Evolutionary conservation across 2,329 filamentous ascomycete genomes (phyloP), one percentile per base, ranked within the genome.

Genomic region (Botrytis galanthina): DNA sequence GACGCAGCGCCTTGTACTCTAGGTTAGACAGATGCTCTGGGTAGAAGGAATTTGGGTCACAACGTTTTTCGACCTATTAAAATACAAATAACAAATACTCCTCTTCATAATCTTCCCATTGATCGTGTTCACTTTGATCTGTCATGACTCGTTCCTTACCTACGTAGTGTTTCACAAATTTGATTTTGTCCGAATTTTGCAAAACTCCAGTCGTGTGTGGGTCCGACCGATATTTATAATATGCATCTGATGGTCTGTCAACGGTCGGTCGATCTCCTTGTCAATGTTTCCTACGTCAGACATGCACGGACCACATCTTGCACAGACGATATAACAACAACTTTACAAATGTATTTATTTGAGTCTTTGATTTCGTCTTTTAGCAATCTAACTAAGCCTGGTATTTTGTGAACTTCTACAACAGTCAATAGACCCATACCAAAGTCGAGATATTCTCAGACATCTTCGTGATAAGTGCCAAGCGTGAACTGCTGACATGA

Each of bases 1-100:
- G 75, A 78, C 74, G 44, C 42, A 46, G 61, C 54, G 71, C 44
- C 73, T 77, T 80, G 77, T 80, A 79, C 75, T 77, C 64, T 79
- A 79, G 74, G 75, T 76, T 80, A 79, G 77, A 79, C 35, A 69
- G 12, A 69, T 69, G 37, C 29, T 32, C 66, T 54, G 66, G 48
- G 35, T 69, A 69, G 66, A 69, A 69, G 35, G 48, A 32, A 32
- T 69, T 69, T 62, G 54, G 61, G 73, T 62, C 70, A 70, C 22
- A 46, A 46, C n/a, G 26, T 64, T 59, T 70, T 70, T 63, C 54
- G 39, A 39, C 70, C 67, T 69, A 71, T 32, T 64, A 77, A 74
- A 74, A 76, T 37, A 63, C 67, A 74, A 73, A 76, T 75, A 39
- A 69, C 35, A 32, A 69, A 69, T 42, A 69, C 76, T 77, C 76